Conservation (phyloP, 2,329 filamentous ascomycete genomes). For the Harringtonia lauricola region DNA sequence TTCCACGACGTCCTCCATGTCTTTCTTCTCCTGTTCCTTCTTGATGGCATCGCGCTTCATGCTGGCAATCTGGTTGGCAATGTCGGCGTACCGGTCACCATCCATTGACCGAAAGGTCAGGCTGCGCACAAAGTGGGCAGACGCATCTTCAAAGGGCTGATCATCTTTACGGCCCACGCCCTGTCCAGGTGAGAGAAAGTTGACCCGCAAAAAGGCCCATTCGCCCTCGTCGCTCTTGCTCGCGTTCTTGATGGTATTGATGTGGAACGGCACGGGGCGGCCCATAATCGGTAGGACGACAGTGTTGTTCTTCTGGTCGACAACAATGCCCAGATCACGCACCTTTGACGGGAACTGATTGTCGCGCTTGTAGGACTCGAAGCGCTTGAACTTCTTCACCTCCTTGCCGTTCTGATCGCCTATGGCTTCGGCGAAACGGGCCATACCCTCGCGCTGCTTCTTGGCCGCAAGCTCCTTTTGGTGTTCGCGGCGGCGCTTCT, state of each 20-base stretch:
- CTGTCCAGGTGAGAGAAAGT: slow-evolving; percentile 93
- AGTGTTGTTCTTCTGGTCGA: slow-evolving; percentile 82
- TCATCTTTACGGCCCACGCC: slow-evolving; percentile 96
- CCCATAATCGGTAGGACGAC: slow-evolving; percentile 96
- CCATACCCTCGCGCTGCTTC: slow-evolving; percentile 82
- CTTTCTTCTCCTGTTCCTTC: slow-evolving; percentile 97
- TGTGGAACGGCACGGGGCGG: slow-evolving; percentile 93
- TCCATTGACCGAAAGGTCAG: slow-evolving; percentile 91
- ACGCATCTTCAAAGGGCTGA: slow-evolving; percentile 92
- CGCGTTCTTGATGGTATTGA: slow-evolving; percentile 95
- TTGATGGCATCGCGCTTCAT: slow-evolving; percentile 89
- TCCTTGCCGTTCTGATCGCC: slow-evolving; percentile 80
- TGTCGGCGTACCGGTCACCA: slow-evolving; percentile 77
- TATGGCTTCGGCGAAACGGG: slow-evolving; percentile 75
- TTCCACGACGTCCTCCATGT: slow-evolving; percentile 97
- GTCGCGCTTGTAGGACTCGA: slow-evolving; percentile 97
- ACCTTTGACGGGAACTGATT: slow-evolving; percentile 80
- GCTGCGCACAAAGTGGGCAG: slow-evolving; percentile 90
- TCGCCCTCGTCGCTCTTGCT: slow-evolving; percentile 96
- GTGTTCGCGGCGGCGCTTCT: slow-evolving; percentile 77
- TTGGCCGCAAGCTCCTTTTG: slow-evolving; percentile 80
- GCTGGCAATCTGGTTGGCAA: slow-evolving; percentile 87
- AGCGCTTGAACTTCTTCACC: slow-evolving; percentile 97
- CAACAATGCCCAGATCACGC: slow-evolving; percentile 77
- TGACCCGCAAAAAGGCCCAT: slow-evolving; percentile 88